phyloP scores from a whole-genome alignment of 1,284 basidiomycete species.

The Trichosporon inkin region DNA sequence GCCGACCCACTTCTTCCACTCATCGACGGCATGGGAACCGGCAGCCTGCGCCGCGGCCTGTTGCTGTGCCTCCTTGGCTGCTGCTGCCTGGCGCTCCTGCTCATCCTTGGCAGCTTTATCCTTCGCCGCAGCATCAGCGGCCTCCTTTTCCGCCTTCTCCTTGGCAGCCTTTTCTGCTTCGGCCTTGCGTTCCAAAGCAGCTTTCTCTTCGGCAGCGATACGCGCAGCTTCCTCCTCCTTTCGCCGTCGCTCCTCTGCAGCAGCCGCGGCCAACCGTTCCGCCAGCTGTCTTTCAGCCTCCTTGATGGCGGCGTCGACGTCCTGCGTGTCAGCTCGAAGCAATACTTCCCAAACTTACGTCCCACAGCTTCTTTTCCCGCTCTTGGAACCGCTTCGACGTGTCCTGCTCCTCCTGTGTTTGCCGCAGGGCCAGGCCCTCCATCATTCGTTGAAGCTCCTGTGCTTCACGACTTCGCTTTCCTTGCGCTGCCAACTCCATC shows the following conservation, averaged over 20 bases:
- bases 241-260: conserved; percentile 16
- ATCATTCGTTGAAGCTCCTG: conserved; percentile 37
- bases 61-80: conserved; percentile 19
- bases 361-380: conserved; percentile 40
- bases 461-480: conserved; percentile 24
- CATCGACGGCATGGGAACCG: conserved; percentile 53
- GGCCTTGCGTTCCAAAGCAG: conserved; percentile 25
- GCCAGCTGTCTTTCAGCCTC: conserved; percentile 22
- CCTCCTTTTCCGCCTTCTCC: conserved; percentile 25
- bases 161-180: conserved; percentile 27
- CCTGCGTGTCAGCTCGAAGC: conserved; percentile 19
- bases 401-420: conserved; percentile 36
- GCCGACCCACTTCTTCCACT: conserved; percentile 64
- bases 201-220: conserved; percentile 26
- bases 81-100: conserved; percentile 20
- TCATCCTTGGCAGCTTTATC: conserved; percentile 21
- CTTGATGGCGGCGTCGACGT: conserved; percentile 40
- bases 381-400: conserved; percentile 30
- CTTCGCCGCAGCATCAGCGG: conserved; percentile 1
- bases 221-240: conserved; percentile 31
- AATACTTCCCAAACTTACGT: conserved; percentile 23
- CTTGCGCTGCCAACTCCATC: conserved; percentile 18
- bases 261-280: conserved; percentile 21
- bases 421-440: conserved; percentile 34
- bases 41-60: conserved; percentile 16